Base-by-base conservation (phyloP, 2,329 filamentous ascomycete genomes). In the Eutypa lata region DNA sequence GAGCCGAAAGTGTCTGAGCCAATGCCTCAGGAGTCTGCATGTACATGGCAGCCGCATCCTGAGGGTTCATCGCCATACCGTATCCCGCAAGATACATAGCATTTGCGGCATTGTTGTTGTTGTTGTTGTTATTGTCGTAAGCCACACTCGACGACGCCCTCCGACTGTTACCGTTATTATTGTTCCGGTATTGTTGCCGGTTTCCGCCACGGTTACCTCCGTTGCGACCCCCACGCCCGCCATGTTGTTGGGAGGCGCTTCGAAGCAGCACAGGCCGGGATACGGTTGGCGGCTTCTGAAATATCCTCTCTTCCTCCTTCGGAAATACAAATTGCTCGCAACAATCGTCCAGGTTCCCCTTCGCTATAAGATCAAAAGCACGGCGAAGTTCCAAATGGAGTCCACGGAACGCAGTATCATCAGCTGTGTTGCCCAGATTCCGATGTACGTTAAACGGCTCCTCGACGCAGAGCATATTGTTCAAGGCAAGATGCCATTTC, bases 351-450 rank as follows among this genome's bases (percentile, higher is more conserved):
- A 99, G 78, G 62, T 94, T 90, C 21, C 85, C 89, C 49, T 89
- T 82, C 2, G 89, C 84, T 18, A 97, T 82, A 51, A 91, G 73
- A 53, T 91, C 88, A 67, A 96, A 97, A 1, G 94, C 94, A 59
- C 91, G 82, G 56, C 94, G 85, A 48, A 99, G 77, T 72, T 99
- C 94, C 60, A 91, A 72, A 68, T 99, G 94, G 28, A 99, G 82
- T 1, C 94, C 94, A 48, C 89, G 84, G 72, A 96, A 97, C 0
- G 94, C 93, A 43, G 90, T 95, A 68, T 96, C 92, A 67, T 99
- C 94, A 8, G 91, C 94, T 2, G 94, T 97, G 64, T 99, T 99
- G 42, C 92, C 94, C 45, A 99, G 78, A 68, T 99, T 99, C 42
- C 94, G 84, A 35, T 81, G 80, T 3, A 81, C 88, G 64, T 96